Base-by-base conservation (phyloP, 2,329 filamentous ascomycete genomes). In the Paecilomyces dactylethromorphus region DNA sequence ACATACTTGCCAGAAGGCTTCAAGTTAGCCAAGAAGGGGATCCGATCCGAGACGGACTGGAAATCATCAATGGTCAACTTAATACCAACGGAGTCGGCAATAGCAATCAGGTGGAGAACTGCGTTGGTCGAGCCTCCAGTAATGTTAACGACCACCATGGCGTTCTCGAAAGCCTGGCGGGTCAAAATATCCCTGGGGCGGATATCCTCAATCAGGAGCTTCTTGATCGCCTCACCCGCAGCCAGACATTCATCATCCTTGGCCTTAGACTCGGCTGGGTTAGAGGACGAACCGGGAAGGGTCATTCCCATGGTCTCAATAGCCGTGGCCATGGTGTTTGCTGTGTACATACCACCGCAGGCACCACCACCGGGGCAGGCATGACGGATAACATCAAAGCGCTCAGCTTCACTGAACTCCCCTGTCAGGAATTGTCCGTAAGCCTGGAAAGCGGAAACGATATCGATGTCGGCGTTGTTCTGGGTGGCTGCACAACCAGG, bases 381-480 rank as follows among this genome's bases (percentile, higher is more conserved):
- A 71, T 97, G 82, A 62, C 92, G 86, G 74, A 97, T 96, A 70
- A 97, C 93, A 76, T 97, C 94, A 74, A 92, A 96, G 56, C 94
- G 88, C 78, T 93, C 83, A 70, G 94, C 87, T 78, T 99, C 94
- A 64, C 83, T 89, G 76, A 97, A 96, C 70, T 96, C 86, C 51
- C 93, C 93, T 12, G 90, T 85, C 67, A 99, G 87, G 79, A 92
- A 97, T 74, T 97, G 91, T 26, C 94, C 94, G 71, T 97, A 97
- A 4, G 93, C 89, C 79, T 99, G 94, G 85, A 99, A 99, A 51
- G 94, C 94, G 55, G 92, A 97, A 60, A 99, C 90, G 56, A 99
- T 96, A 74, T 99, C 93, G 66, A 97, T 91, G 59, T 87, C 80
- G 57, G 85, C 83, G 70, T 88, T 87, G 64, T 88, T 82, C 66